Evolutionary conservation across 208 protist genomes (phyloP).

Genomic region (Wallacemonas sp.): DNA sequence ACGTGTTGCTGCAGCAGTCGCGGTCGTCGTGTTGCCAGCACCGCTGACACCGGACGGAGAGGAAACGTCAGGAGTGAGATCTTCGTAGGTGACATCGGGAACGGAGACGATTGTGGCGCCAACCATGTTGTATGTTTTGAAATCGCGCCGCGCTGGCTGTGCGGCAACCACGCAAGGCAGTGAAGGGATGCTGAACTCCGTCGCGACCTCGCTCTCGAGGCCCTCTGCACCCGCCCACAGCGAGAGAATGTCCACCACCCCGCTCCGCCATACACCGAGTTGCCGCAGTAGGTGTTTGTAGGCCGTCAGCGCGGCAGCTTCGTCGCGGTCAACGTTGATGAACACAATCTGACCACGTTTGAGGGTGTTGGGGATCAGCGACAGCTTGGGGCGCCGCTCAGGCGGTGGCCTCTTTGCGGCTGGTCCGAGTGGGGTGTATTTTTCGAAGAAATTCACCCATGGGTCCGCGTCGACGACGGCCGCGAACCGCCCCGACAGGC

Average conservation of each 20-base stretch:
- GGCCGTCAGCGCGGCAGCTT: slow-evolving; percentile 25
- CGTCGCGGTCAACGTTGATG: slow-evolving; percentile 77
- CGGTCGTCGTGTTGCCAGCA: not conserved
- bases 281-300: slow-evolving; percentile 33
- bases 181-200: slow-evolving; percentile 40
- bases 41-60: not conserved
- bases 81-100: not conserved
- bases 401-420: slow-evolving; percentile 16
- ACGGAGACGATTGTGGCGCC: not conserved
- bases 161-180: slow-evolving; percentile 75
- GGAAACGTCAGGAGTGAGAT: not conserved
- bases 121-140: slow-evolving; percentile 18
- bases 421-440: slow-evolving; percentile 43
- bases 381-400: slow-evolving; percentile 16
- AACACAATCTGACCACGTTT: slow-evolving; percentile 87
- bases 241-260: slow-evolving; percentile 67
- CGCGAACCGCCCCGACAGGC: slow-evolving; percentile 27
- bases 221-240: slow-evolving; percentile 77
- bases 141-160: slow-evolving; percentile 22
- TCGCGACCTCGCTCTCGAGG: slow-evolving; percentile 68
- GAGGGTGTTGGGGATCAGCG: slow-evolving; percentile 25
- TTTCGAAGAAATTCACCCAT: slow-evolving; percentile 57
- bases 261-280: slow-evolving; percentile 55
- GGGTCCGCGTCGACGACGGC: slow-evolving; percentile 51
- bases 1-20: not conserved